Evolutionary conservation across 2,329 filamentous ascomycete genomes (phyloP).

Genomic region (Fusarium verrucosum): DNA sequence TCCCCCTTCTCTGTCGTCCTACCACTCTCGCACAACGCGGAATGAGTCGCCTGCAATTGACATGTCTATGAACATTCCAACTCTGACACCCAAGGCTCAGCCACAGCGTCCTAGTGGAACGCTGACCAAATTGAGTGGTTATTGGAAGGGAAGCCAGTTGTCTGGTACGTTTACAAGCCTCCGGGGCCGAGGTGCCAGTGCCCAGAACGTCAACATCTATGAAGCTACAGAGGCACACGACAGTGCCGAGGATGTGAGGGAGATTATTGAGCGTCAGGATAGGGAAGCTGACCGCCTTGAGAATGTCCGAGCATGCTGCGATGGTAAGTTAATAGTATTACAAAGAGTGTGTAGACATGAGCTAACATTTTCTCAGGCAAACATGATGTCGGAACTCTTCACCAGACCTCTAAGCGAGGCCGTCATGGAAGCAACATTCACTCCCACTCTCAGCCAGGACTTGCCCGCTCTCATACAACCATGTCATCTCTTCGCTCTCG

Average conservation of each 20-base stretch:
- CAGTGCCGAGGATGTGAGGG: slow-evolving; percentile 83
- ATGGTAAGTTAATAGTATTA: slow-evolving; percentile 70
- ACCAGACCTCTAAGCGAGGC: slow-evolving; percentile 57
- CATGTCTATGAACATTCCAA: slow-evolving; percentile 63
- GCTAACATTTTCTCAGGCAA: slow-evolving; percentile 61
- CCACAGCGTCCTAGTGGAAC: slow-evolving; percentile 56
- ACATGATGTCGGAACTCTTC: slow-evolving; percentile 74
- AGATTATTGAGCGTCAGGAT: slow-evolving; percentile 81
- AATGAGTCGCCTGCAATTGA: slow-evolving; percentile 68
- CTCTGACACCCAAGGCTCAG: slow-evolving; percentile 61
- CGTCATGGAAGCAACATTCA: slow-evolving; percentile 48
- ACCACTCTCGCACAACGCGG: slow-evolving; percentile 77
- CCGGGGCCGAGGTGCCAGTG: slow-evolving; percentile 60
- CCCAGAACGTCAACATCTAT: slow-evolving; percentile 61
- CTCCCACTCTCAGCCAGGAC: slow-evolving; percentile 50
- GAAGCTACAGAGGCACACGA: slow-evolving; percentile 73
- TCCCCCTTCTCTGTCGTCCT: slow-evolving; percentile 77
- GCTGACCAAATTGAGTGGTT: slow-evolving; percentile 67
- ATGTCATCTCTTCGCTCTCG: slow-evolving; percentile 51
- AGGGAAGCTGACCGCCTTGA: slow-evolving; percentile 82
- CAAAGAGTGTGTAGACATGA: slow-evolving; percentile 26
- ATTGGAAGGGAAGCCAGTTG: slow-evolving; percentile 61
- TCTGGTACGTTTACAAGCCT: slow-evolving; percentile 63
- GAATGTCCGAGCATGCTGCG: slow-evolving; percentile 96
- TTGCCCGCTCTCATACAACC: slow-evolving; percentile 50